These are phyloP conservation scores for Penicillium psychrofluorescens DNA, from an alignment of 495 filamentous ascomycete species.

Conservation along the genomic window DNA sequence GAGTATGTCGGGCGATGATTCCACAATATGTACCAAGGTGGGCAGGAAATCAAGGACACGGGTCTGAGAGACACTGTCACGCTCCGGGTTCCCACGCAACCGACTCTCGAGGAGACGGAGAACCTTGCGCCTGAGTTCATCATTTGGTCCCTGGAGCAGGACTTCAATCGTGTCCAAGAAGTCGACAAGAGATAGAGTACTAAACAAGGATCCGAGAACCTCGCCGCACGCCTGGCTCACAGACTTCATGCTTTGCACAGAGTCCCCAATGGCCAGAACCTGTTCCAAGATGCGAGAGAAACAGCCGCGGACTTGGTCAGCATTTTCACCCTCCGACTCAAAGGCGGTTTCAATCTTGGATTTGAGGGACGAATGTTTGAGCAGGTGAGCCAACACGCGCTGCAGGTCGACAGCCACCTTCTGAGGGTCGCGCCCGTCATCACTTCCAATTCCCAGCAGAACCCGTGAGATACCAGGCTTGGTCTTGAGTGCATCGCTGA, in stretches of 20 bases:
- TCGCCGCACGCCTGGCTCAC: slow-evolving; percentile 59
- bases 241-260: slow-evolving; percentile 50
- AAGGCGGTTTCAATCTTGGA: slow-evolving; percentile 33
- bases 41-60: slow-evolving; percentile 73
- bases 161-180: slow-evolving; percentile 78
- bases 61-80: slow-evolving; percentile 55
- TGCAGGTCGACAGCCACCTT: slow-evolving; percentile 58
- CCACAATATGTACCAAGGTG: slow-evolving; percentile 64
- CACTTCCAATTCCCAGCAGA: slow-evolving; percentile 58
- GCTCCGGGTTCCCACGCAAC: slow-evolving; percentile 58
- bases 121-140: slow-evolving; percentile 68
- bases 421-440: slow-evolving; percentile 51
- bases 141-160: slow-evolving; percentile 63
- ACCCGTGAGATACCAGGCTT: slow-evolving; percentile 61
- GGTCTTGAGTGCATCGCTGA: slow-evolving; percentile 63
- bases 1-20: slow-evolving; percentile 58
- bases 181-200: slow-evolving; percentile 72
- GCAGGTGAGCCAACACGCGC: slow-evolving; percentile 32
- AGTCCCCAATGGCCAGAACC: slow-evolving; percentile 53
- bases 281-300: slow-evolving; percentile 69
- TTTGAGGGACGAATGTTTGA: slow-evolving; percentile 39
- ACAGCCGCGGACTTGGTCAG: slow-evolving; percentile 52
- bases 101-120: slow-evolving; percentile 71
- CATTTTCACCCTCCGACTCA: slow-evolving; percentile 33
- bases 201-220: slow-evolving; percentile 64